These are phyloP conservation scores for Ogataea pignaliae DNA, from an alignment of 805 yeast genomes.

Conservation along the genomic window DNA sequence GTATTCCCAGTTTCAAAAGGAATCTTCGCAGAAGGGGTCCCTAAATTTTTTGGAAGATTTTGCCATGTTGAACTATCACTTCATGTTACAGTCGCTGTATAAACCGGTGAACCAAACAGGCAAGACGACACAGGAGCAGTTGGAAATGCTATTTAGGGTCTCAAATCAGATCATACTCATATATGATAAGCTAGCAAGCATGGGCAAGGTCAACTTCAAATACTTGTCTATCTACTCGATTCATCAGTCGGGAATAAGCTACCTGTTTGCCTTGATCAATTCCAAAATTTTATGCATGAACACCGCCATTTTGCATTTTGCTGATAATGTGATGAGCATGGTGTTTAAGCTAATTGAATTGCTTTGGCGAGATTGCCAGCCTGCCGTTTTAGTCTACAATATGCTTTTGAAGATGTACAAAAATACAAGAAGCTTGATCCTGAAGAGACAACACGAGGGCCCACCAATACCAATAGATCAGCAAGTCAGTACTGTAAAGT, in stretches of 20 bases:
- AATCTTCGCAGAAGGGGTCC: background rate
- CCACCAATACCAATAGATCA: background rate
- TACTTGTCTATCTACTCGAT: constrained; percentile 14
- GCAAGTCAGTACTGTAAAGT: background rate
- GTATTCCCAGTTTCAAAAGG: constrained; percentile 1
- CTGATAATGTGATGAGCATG: constrained; percentile 2
- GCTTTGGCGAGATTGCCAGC: constrained; percentile 10
- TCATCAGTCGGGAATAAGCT: constrained; percentile 14
- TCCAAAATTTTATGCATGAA: constrained; percentile 6
- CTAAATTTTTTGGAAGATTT: background rate
- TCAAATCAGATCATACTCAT: constrained; percentile 8
- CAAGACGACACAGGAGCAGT: constrained; percentile 5
- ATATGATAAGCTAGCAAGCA: constrained; percentile 7
- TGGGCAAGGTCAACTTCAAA: constrained; percentile 12
- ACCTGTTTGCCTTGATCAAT: constrained; percentile 13
- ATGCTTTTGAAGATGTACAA: constrained; percentile 11
- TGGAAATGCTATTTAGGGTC: constrained; percentile 9
- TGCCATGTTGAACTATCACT: constrained; percentile 8
- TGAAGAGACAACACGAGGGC: constrained; percentile 5
- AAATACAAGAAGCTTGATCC: constrained; percentile 9
- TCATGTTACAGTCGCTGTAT: constrained; percentile 5
- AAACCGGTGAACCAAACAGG: constrained; percentile 9
- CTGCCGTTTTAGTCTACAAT: constrained; percentile 10
- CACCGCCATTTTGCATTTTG: constrained; percentile 1
- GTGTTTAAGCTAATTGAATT: constrained; percentile 2